Base-by-base conservation (phyloP, 2,329 filamentous ascomycete species). In the Annulohypoxylon truncatum region DNA sequence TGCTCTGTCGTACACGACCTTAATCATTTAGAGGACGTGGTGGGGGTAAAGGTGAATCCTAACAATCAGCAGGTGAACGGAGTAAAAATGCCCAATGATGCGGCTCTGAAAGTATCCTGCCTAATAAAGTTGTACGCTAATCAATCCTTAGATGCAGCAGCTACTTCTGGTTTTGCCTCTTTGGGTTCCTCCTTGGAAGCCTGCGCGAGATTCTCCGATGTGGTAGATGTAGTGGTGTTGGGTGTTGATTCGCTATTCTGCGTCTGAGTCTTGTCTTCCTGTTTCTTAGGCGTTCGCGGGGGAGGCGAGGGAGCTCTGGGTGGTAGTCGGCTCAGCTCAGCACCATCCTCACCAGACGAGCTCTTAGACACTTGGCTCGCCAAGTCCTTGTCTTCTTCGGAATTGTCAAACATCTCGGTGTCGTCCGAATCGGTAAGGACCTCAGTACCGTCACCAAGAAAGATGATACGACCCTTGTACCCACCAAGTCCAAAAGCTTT, bases 371-470 rank as follows among this genome's bases (percentile, higher is more conserved):
- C 92, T 82, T 97, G 93, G 79, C 91, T 94, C 71, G 88, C 90
- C 69, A 94, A 85, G 77, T 97, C 94, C 79, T 93, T 92, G 76
- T 96, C 92, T 76, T 96, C 93, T 77, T 93, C 91, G 74, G 82
- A 80, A 76, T 94, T 90, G 79, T 97, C 93, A 81, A 97, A 97
- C 90, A 97, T 95, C 75, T 97, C 94, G 70, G 92, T 89, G 77
- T 97, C 94, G 80, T 94, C 90, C 78, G 92, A 92, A 80, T 96
- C 93, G 73, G 93, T 93, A 76, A 94, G 85, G 78, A 97, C 89
- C 84, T 97, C 94, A 76, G 93, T 97, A 75, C 95, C 96, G 83
- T 98, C 94, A 72, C 95, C 94, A 73, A 99, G 88, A 78, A 97
- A 90, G 79, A 98, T 98, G 79, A 97, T 94, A 74, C 94, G 90